These are phyloP conservation scores for Wickerhamomyces sydowiorum DNA, from an alignment of 805 yeast genomes.

Conservation along the genomic window DNA sequence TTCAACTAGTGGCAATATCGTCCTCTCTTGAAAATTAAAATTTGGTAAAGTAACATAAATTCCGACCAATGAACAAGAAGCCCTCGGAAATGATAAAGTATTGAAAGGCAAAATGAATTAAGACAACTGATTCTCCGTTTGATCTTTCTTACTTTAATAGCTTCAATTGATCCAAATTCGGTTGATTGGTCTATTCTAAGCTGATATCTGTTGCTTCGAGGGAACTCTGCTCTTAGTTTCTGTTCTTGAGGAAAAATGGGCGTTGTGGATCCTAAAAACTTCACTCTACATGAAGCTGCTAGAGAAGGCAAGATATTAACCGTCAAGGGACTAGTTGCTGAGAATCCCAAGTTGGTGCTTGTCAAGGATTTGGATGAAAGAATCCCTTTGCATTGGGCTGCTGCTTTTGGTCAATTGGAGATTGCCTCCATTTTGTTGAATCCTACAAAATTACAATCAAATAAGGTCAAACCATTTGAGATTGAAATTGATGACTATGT, in stretches of 20 bases:
- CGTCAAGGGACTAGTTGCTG: constrained; percentile 42
- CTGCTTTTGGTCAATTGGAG: constrained; percentile 51
- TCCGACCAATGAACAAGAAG: background rate
- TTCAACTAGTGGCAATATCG: background rate
- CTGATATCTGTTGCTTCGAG: too few relatives aligned
- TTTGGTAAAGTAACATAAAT: background rate
- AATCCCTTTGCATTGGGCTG: constrained; percentile 87
- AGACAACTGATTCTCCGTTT: too few relatives aligned
- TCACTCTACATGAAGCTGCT: constrained; percentile 56
- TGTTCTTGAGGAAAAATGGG: background rate
- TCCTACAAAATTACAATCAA: constrained; percentile 23
- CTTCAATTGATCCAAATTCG: too few relatives aligned
- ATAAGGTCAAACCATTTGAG: constrained; percentile 18
- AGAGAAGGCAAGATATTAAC: constrained; percentile 49
- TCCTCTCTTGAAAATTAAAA: background rate
- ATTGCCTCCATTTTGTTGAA: constrained; percentile 42
- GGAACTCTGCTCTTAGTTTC: too few relatives aligned
- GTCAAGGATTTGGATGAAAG: constrained; percentile 67
- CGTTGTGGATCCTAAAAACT: background rate
- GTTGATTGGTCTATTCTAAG: too few relatives aligned
- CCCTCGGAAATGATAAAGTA: background rate
- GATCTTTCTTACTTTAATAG: too few relatives aligned
- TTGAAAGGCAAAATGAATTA: background rate
- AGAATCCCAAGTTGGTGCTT: constrained; percentile 40
- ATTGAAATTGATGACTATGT: constrained; percentile 60